phyloP scores from a whole-genome alignment of 176 grass and related monocot genomes.

The Thinopyrum elongatum region DNA sequence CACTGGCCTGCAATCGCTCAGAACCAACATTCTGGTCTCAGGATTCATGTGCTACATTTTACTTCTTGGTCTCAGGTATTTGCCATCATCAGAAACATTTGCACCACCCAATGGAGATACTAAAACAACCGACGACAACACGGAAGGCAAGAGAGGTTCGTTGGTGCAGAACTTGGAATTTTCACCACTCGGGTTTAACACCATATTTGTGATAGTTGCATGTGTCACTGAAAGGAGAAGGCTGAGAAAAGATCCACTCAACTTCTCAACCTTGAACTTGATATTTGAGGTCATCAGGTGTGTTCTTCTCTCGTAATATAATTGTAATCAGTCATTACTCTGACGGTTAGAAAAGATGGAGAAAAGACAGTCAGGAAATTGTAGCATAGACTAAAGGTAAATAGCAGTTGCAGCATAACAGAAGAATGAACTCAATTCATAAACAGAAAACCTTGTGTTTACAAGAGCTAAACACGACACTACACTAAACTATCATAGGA shows the following conservation, averaged over 20 bases:
- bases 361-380: background rate
- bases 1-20: slow-evolving; percentile 26
- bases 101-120: background rate
- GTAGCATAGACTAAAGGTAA: background rate
- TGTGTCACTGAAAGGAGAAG: slow-evolving; percentile 72
- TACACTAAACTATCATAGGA: background rate
- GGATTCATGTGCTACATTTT: background rate
- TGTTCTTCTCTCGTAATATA: too few species aligned
- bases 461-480: background rate
- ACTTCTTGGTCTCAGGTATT: slow-evolving; percentile 41
- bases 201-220: slow-evolving; percentile 43
- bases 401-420: background rate
- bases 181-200: slow-evolving; percentile 36
- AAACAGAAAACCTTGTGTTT: background rate
- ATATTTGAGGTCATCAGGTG: slow-evolving; percentile 78
- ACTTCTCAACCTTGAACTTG: slow-evolving; percentile 68
- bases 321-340: too few species aligned
- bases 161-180: slow-evolving; percentile 25
- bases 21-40: too few species aligned
- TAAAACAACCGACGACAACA: background rate
- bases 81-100: slow-evolving; percentile 48
- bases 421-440: background rate
- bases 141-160: background rate
- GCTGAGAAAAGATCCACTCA: slow-evolving; percentile 54
- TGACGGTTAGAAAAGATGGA: too few species aligned